phyloP scores from a whole-genome alignment of 2,329 filamentous ascomycete genomes.

The Aureobasidium sp. region DNA sequence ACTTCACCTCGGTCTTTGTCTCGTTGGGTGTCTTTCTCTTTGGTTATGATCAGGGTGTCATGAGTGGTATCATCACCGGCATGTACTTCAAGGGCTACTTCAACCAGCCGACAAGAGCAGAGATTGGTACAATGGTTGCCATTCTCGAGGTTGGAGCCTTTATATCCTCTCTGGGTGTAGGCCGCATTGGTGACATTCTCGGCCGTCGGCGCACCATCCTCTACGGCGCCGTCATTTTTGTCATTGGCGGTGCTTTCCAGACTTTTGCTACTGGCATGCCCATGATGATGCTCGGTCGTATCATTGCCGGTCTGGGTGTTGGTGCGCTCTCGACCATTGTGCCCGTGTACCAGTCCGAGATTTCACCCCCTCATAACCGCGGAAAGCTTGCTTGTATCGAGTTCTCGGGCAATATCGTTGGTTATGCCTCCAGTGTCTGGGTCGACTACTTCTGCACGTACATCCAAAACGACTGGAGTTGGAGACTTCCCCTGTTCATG shows the following conservation, averaged over 20 bases:
- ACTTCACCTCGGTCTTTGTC: conserved; percentile 89
- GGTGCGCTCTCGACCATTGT: conserved; percentile 45
- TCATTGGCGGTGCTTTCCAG: conserved; percentile 75
- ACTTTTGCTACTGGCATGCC: conserved; percentile 72
- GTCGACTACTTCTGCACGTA: conserved; percentile 96
- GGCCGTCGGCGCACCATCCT: conserved; percentile 84
- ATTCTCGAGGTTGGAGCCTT: conserved; percentile 93
- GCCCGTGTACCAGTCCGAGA: conserved; percentile 47
- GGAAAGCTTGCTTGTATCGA: conserved; percentile 96
- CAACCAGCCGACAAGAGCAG: conserved; percentile 72
- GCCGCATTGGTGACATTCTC: conserved; percentile 82
- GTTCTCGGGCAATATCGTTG: conserved; percentile 93
- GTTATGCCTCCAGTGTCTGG: conserved; percentile 95
- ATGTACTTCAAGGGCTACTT: conserved; percentile 88
- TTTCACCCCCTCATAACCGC: conserved; percentile 87
- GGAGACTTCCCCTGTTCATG: conserved; percentile 82
- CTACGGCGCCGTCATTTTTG: conserved; percentile 86
- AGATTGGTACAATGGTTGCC: conserved; percentile 95
- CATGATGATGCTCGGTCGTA: conserved; percentile 63
- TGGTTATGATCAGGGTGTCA: conserved; percentile 83
- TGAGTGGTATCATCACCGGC: conserved; percentile 70
- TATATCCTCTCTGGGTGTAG: conserved; percentile 77
- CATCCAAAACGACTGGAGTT: conserved; percentile 77
- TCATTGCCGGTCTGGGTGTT: conserved; percentile 44
- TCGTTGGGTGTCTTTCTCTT: conserved; percentile 81